Evolutionary conservation across 225 moss, liverwort and hornwort species (phyloP).

Genomic region (Marchantia polymorpha): DNA sequence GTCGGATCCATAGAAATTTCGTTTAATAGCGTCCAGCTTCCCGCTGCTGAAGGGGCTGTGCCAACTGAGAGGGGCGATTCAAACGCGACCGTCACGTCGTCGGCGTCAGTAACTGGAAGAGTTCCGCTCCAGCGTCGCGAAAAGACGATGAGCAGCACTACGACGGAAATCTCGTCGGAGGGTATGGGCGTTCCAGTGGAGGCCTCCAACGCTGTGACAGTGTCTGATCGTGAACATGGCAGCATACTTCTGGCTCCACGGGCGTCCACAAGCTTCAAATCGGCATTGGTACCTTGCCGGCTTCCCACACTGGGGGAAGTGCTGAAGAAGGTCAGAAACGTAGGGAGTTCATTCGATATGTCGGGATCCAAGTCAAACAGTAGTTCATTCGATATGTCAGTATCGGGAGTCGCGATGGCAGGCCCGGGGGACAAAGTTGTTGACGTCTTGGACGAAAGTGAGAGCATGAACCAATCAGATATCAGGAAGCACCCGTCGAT

Average conservation of each 20-base stretch:
- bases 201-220: not conserved
- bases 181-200: not conserved
- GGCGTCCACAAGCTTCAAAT: not conserved
- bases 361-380: not conserved
- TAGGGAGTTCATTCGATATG: not conserved
- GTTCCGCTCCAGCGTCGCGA: not conserved
- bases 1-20: not conserved
- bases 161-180: conserved; percentile 27
- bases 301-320: not conserved
- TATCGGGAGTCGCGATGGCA: not conserved
- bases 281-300: not conserved
- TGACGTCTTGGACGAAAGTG: not conserved
- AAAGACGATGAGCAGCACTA: not conserved
- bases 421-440: not conserved
- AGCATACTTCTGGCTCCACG: not conserved
- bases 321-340: conserved; percentile 16
- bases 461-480: conserved; percentile 11
- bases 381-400: conserved; percentile 15
- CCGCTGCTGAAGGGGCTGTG: not conserved
- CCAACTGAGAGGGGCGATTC: not conserved
- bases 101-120: not conserved
- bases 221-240: not conserved
- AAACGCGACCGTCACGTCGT: not conserved
- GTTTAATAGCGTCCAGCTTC: not conserved
- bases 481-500: conserved; percentile 34